phyloP scores from a whole-genome alignment of 495 filamentous ascomycete species.

The Talaromyces proteolyticus region DNA sequence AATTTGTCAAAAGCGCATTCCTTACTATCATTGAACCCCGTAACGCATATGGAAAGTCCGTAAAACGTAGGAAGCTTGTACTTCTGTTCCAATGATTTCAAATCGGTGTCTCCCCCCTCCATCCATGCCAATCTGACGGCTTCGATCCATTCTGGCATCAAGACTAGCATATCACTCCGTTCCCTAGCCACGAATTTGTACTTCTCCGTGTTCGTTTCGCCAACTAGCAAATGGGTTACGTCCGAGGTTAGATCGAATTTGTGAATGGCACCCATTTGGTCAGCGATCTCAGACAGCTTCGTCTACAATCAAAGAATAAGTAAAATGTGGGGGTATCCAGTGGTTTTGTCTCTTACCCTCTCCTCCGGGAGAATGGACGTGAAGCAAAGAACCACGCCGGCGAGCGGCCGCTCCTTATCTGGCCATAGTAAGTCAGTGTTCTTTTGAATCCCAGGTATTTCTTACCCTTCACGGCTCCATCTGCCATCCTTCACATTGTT shows the following conservation, averaged over 20 bases:
- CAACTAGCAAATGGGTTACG: slow-evolving; percentile 91
- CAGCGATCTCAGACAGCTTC: slow-evolving; percentile 59
- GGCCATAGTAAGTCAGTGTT: background rate
- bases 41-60: slow-evolving; percentile 74
- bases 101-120: slow-evolving; percentile 71
- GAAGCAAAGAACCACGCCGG: slow-evolving; percentile 83
- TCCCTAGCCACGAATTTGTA: slow-evolving; percentile 93
- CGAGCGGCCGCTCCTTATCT: slow-evolving; percentile 62
- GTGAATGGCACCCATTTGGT: slow-evolving; percentile 81
- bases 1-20: slow-evolving; percentile 7
- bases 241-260: slow-evolving; percentile 90
- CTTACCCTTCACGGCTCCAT: slow-evolving; percentile 29
- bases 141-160: slow-evolving; percentile 76
- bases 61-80: slow-evolving; percentile 56
- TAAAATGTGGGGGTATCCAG: slow-evolving; percentile 2
- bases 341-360: slow-evolving; percentile 49
- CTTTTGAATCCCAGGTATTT: slow-evolving; percentile 9
- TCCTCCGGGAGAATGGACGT: slow-evolving; percentile 78
- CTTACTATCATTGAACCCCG: slow-evolving; percentile 83
- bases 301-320: slow-evolving; percentile 39
- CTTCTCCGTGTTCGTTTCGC: slow-evolving; percentile 79
- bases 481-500: slow-evolving; percentile 35
- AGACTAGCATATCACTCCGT: slow-evolving; percentile 74
- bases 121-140: slow-evolving; percentile 80
- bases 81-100: slow-evolving; percentile 55